phyloP scores from a whole-genome alignment of 192 early-diverging fungal genomes.

The Thamnidium elegans region DNA sequence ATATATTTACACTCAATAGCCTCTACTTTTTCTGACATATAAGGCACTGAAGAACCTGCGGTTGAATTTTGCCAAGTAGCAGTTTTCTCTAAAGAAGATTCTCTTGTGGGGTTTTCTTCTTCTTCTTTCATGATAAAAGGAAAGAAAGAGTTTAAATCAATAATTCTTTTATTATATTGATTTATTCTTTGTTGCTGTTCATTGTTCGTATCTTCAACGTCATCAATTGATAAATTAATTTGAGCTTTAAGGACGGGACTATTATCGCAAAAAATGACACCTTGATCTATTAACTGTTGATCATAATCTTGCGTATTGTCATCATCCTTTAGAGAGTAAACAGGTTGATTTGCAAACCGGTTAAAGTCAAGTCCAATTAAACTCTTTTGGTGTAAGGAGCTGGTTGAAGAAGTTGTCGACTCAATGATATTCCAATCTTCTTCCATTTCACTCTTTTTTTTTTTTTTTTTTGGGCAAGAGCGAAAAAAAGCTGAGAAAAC shows the following conservation, averaged over 20 bases:
- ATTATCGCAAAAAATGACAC: neutral
- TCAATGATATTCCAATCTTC: slow-evolving; percentile 14
- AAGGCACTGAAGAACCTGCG: slow-evolving; percentile 7
- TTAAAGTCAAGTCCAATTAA: slow-evolving; percentile 4
- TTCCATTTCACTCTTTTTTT: slow-evolving; percentile 16
- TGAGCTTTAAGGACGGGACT: neutral
- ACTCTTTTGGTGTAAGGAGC: neutral
- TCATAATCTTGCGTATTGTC: no score
- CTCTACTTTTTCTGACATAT: neutral
- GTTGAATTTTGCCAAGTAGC: neutral
- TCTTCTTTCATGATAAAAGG: neutral
- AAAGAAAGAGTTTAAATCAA: neutral
- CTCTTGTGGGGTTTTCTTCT: neutral
- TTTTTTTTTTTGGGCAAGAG: no score
- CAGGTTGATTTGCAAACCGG: slow-evolving; percentile 1
- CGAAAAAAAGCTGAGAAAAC: no score
- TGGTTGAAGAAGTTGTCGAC: neutral
- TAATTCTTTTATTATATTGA: slow-evolving; percentile 5
- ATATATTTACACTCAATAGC: no score
- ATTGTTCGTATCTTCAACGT: neutral
- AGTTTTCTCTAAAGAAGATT: neutral
- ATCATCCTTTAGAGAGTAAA: no score
- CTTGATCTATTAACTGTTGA: neutral
- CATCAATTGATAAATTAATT: neutral
- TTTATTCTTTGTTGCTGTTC: neutral